Base-by-base conservation (phyloP, 371 early-diverging fungal genomes). In the Mortierella sp. region DNA sequence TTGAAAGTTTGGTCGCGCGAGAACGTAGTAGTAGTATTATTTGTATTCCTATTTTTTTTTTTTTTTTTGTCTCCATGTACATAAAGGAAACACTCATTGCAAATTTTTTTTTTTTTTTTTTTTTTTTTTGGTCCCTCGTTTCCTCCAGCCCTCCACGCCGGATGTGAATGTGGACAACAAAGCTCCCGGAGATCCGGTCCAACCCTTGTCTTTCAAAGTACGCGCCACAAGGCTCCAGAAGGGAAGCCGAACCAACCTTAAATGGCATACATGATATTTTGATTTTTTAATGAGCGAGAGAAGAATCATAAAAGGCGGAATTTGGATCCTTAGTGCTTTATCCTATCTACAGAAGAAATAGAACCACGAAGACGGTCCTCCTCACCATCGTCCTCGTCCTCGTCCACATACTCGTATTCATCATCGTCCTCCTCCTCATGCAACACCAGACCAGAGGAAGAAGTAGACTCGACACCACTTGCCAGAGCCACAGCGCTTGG, bases 361-460 rank as follows among this genome's bases (percentile, higher is more conserved):
- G n/a, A n/a, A n/a, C n/a, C n/a, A 0, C 71, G 68, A 16, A 67
- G 67, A 7, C 70, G 37, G 9, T 30, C 59, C 11, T 59, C 43
- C 45, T 59, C 37, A 15, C 57, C 70, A 3, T 79, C 74, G 19
- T 79, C 80, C 64, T 73, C 80, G 47, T 79, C 73, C 4, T 66
- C 79, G 52, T 77, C 68, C 23, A 62, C 80, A 61, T 70, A 70
- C 52, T 75, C 75, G 52, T 74, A 68, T 30, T 79, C 80, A 37
- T 79, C 73, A 28, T 79, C 80, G 25, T 79, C 80, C 25, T 79
- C 80, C 57, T 76, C 77, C 7, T 60, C 23, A 45, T 47, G 45
- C 15, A 16, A 53, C 60, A 15, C 11, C 23, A 23, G n/a, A n/a
- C n/a, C n/a, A n/a, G n/a, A n/a, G n/a, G n/a, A n/a, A n/a, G n/a